Base-by-base conservation (phyloP, 768 basidiomycete species). In the Boletus rubescentipes region DNA sequence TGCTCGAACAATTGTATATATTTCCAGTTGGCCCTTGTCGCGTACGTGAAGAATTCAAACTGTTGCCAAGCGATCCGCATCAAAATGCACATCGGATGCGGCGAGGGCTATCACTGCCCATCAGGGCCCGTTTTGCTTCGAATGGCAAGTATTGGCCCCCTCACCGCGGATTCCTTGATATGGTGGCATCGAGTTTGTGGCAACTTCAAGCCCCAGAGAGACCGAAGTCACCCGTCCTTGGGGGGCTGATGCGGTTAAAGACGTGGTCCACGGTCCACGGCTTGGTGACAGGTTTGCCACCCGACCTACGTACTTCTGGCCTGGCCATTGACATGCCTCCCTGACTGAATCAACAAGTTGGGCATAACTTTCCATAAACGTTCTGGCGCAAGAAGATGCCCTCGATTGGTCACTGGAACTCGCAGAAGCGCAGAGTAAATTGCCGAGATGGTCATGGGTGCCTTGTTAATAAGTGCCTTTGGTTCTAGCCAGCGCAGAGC, bases 51-150 rank as follows among this genome's bases (percentile, higher is more conserved):
- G 20, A 21, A 16, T 26, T 26, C 26, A 11, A 14, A 10, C 30
- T 21, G 65, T 67, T 66, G 63, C 65, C 51, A 58, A 60, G 63
- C 58, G 53, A 66, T 66, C 42, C 32, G 30, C 58, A 66, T 66
- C 65, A 67, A 47, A 54, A 36, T 43, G 16, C 18, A 36, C 21
- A 40, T 55, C 53, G 42, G 48, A 54, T 51, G 46, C 29, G 46
- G 36, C 14, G 26, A 37, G 48, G 45, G 29, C 15, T 14, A 20
- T 39, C 41, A 56, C 39, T 49, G 53, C 37, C 43, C 40, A 20
- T 39, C 41, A 56, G 43, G 53, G 53, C 37, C 43, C 40, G 14
- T 10, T 36, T 46, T 41, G 38, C 46, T 40, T 20, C 14, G 40
- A 51, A 52, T 29, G 54, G 54, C 52, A 49, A 41, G 44, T 26